A percentile compares a stretch with the other conserved stretches of the same genome.
Evolutionary conservation across 441 rosid species (phyloP).

Genomic region (Gossypium gossypioides): DNA sequence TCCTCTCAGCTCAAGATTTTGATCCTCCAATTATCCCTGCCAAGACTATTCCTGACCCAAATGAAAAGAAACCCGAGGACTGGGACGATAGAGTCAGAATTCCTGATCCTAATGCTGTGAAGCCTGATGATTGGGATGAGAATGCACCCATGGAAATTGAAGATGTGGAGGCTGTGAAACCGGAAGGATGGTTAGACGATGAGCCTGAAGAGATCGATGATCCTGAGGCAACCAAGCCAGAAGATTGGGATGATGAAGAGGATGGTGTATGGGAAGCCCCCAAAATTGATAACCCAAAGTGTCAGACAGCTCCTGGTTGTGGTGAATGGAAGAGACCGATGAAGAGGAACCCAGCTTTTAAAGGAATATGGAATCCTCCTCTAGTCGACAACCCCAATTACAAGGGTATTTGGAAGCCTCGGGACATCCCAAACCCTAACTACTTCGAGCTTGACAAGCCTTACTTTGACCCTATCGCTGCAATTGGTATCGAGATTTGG

Average conservation of each 20-base stretch:
- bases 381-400: constrained; percentile 86
- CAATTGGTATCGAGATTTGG: constrained; percentile 94
- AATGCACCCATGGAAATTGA: constrained; percentile 79
- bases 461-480: constrained; percentile 75
- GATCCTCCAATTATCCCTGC: constrained; percentile 76
- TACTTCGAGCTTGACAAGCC: constrained; percentile 79
- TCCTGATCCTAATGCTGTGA: constrained; percentile 66
- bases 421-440: constrained; percentile 70
- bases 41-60: constrained; percentile 85
- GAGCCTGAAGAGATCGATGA: constrained; percentile 93
- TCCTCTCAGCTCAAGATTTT: constrained; percentile 69
- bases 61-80: constrained; percentile 84
- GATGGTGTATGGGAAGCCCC: constrained; percentile 98
- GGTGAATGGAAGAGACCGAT: constrained; percentile 91
- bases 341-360: constrained; percentile 81
- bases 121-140: constrained; percentile 99
- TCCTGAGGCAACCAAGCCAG: constrained; percentile 88
- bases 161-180: constrained; percentile 87
- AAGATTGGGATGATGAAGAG: constrained; percentile 98
- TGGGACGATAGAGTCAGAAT: constrained; percentile 88
- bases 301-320: constrained; percentile 77
- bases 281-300: constrained; percentile 76
- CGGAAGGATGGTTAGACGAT: constrained; percentile 91
- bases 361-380: constrained; percentile 90
- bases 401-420: constrained; percentile 92